These are phyloP conservation scores for Kodamaea kakaduensis DNA, from an alignment of 805 yeast genomes.

Conservation along the genomic window DNA sequence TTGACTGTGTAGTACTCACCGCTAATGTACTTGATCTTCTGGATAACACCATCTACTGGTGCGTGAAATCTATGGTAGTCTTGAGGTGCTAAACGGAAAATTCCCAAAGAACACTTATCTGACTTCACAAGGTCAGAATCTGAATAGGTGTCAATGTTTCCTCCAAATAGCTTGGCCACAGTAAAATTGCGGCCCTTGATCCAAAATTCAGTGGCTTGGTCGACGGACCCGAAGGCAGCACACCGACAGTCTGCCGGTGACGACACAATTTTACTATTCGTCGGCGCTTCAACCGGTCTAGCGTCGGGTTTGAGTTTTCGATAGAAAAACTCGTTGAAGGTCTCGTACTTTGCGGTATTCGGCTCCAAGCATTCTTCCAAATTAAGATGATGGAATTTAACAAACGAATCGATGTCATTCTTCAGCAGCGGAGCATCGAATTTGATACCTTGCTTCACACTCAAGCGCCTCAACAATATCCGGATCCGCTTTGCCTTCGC, in stretches of 20 bases:
- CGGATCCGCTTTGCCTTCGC: constrained; percentile 60
- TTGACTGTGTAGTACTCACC: constrained; percentile 96
- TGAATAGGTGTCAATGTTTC: constrained; percentile 42
- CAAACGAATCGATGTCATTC: constrained; percentile 67
- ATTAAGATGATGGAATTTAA: constrained; percentile 78
- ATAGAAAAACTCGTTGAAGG: constrained; percentile 89
- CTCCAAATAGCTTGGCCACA: constrained; percentile 54
- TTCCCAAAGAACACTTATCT: constrained; percentile 57
- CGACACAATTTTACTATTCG: constrained; percentile 47
- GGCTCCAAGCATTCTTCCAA: constrained; percentile 58
- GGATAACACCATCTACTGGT: constrained; percentile 75
- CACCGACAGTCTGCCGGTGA: constrained; percentile 90
- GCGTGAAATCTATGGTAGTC: constrained; percentile 93
- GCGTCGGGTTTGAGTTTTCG: constrained; percentile 69
- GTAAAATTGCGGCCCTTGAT: constrained; percentile 81
- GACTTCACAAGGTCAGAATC: constrained; percentile 30
- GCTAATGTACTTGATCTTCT: constrained; percentile 61
- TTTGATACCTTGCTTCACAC: constrained; percentile 78
- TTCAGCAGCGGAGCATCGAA: constrained; percentile 71
- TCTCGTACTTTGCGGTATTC: constrained; percentile 48
- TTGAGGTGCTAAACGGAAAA: constrained; percentile 92
- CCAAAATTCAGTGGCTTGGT: constrained; percentile 74
- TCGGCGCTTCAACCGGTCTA: constrained; percentile 62
- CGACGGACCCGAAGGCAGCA: constrained; percentile 58
- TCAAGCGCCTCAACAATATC: constrained; percentile 56